Base-by-base conservation (phyloP, 257 asterid genomes). In the Gardenia jasminoides region DNA sequence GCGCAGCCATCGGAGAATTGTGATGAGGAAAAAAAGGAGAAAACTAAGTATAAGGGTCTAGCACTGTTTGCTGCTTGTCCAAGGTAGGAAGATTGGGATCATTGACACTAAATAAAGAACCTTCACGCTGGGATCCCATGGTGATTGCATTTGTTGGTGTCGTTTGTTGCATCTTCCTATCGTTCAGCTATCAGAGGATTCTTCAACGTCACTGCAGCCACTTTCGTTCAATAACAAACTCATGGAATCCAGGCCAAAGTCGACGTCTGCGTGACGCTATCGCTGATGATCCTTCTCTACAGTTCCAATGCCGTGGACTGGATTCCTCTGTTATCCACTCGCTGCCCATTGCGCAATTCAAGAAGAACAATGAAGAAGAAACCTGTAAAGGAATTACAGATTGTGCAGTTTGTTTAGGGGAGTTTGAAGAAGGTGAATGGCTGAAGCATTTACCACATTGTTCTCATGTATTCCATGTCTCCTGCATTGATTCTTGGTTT, bases 401-500 rank as follows among this genome's bases (percentile, higher is more conserved):
- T 33, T 93, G 97, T 69, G 92, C 91, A 2, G 92, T 93, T 54
- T 93, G 97, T 84, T 87, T 93, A 74, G 90, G 92, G 24, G 95
- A 93, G 70, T 91, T 91, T 54, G 92, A 88, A 78, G 90, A 86
- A 6, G 93, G 86, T 16, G 94, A 91, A 31, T 90, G 94, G 93
- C 87, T 87, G 79, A 93, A 91, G 68, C 84, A 81, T 71, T 79
- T 93, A 46, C 93, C 97, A 0, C 72, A 26, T 72, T 91, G 97
- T 80, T 84, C 92, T 16, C 97, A 93, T 79, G 86, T 83, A 46
- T 91, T 91, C 74, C 97, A 91, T 66, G 92, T 93, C 41, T 83
- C 94, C 2, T 91, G 98, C 74, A 91, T 91, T 10, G 92, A 93
- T 52, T 80, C 91, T 59, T 93, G 97, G 97, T 93, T 93, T 84